Evolutionary conservation across 164 flowering plant genomes (phyloP).

Genomic region (Liriodendron chinense): DNA sequence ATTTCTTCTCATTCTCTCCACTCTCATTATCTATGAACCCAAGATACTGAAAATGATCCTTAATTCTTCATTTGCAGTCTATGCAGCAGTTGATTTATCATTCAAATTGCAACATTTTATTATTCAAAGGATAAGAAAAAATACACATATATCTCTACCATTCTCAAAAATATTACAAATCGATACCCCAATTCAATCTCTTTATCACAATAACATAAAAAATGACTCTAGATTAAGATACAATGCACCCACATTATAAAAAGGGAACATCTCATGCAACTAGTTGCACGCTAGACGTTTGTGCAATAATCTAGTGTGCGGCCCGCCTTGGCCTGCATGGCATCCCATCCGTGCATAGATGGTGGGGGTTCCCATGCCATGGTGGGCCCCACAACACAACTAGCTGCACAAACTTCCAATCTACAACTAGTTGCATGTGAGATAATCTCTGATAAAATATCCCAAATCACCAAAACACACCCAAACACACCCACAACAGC

Average conservation of each 20-base stretch:
- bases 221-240: too few species aligned
- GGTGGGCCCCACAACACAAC: neutral
- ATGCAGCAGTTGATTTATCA: neutral
- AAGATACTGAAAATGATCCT: too few species aligned
- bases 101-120: neutral
- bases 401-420: too few species aligned
- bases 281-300: too few species aligned
- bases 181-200: neutral
- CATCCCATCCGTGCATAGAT: too few species aligned
- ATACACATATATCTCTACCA: neutral
- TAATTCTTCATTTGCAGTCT: too few species aligned
- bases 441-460: neutral
- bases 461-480: conserved; percentile 4
- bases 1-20: too few species aligned
- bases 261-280: neutral
- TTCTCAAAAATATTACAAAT: neutral
- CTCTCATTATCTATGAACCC: too few species aligned
- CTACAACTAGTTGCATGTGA: neutral
- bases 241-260: neutral
- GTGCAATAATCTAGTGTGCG: too few species aligned
- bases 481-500: conserved; percentile 24
- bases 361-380: neutral
- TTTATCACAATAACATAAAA: neutral
- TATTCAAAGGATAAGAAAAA: too few species aligned
- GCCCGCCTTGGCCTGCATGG: too few species aligned